phyloP scores from a whole-genome alignment of 306 rosid genomes.

The Sicyos edulis region DNA sequence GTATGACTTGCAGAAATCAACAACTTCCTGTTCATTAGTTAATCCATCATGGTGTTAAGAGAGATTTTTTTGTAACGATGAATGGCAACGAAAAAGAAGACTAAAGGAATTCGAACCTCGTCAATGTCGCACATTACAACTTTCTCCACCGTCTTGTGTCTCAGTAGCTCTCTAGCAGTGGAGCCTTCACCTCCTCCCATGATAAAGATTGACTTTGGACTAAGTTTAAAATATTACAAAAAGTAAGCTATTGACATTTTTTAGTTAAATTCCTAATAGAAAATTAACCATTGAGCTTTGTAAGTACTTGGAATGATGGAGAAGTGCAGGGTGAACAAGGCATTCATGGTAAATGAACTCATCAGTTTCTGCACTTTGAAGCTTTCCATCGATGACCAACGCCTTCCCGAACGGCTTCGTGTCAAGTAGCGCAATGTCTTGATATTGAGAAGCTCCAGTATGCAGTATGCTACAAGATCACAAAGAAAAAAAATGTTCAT shows the following conservation, averaged over 20 bases:
- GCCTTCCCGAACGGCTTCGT: conserved; percentile 99
- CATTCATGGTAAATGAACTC: conserved; percentile 95
- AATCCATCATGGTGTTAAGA: conserved; percentile 6
- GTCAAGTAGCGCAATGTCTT: conserved; percentile 91
- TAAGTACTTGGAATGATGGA: conserved; percentile 71
- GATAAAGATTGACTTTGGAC: conserved; percentile 71
- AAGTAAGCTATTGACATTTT: not conserved
- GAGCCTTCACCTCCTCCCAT: conserved; percentile 99
- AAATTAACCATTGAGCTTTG: not conserved
- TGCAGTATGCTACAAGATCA: conserved; percentile 61
- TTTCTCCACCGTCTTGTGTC: conserved; percentile 72
- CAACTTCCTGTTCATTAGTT: conserved; percentile 70
- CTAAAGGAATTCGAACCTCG: conserved; percentile 41
- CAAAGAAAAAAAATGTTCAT: conserved; percentile 6
- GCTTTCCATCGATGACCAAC: conserved; percentile 91
- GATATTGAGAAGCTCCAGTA: conserved; percentile 86
- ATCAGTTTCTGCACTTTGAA: conserved; percentile 96
- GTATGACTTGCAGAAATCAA: conserved; percentile 85
- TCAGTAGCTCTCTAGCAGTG: conserved; percentile 88
- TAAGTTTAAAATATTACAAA: conserved; percentile 18
- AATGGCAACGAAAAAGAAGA: not conserved
- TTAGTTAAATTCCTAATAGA: not conserved
- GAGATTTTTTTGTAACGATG: not conserved
- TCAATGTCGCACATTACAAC: conserved; percentile 96
- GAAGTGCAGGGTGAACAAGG: conserved; percentile 90